Conservation (phyloP, 1,284 basidiomycete species). For the Amylostereum areolatum region DNA sequence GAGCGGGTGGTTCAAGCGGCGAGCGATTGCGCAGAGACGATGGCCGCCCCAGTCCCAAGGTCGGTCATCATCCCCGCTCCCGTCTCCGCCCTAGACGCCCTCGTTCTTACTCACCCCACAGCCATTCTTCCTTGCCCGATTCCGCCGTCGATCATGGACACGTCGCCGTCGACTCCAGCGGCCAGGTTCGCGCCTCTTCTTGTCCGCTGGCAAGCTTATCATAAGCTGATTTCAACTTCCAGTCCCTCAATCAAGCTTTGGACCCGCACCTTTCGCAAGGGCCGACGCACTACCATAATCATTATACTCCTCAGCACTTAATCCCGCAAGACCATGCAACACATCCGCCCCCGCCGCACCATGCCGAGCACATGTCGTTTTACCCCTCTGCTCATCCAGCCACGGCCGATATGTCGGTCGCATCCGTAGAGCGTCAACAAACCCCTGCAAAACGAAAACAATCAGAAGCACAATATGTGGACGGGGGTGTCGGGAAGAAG, state of each 20-base stretch:
- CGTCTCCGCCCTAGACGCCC: conserved; percentile 7
- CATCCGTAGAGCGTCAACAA: conserved; percentile 12
- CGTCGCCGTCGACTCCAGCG: conserved; percentile 14
- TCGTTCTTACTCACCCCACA: conserved; percentile 8
- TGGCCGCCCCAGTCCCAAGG: conserved; percentile 15
- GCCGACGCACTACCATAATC: conserved; percentile 14
- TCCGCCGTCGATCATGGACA: conserved; percentile 14
- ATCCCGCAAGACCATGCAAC: conserved; percentile 13
- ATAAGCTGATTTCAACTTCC: conserved; percentile 4
- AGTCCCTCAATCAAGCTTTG: conserved; percentile 15
- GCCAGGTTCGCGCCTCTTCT: conserved; percentile 10
- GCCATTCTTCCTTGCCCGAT: conserved; percentile 13
- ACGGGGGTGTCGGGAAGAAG: conserved; percentile 7
- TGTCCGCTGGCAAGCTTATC: conserved; percentile 2
- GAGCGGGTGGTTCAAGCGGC: conserved; percentile 11
- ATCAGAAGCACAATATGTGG: conserved; percentile 9
- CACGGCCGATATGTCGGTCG: conserved; percentile 8
- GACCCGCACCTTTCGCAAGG: conserved; percentile 15
- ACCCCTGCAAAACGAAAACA: conserved; percentile 15
- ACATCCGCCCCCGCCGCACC: conserved; percentile 6
- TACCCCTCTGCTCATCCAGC: conserved; percentile 8
- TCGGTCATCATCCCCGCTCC: conserved; percentile 11
- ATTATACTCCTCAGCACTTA: conserved; percentile 11
- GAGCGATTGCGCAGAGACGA: conserved; percentile 6
- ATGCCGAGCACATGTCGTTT: conserved; percentile 12